A percentile compares a stretch with the other conserved stretches of the same genome.
Conservation (phyloP, 768 basidiomycete species). For the Xerocomus spinulosus region DNA sequence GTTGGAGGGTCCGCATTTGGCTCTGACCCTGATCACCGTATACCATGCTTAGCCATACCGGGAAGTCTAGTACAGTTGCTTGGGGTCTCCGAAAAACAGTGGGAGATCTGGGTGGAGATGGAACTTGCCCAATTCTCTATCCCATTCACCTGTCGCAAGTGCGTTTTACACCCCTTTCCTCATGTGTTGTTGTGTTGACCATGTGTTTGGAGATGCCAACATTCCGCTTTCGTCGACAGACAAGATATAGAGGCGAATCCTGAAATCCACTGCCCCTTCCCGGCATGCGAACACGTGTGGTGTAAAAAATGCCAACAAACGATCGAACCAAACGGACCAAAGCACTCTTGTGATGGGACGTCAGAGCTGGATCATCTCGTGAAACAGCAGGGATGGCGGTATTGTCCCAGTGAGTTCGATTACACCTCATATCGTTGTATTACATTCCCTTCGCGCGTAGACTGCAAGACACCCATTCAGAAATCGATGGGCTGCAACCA, state of each 20-base stretch:
- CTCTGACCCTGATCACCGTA: neutral
- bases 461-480: constrained; percentile 47
- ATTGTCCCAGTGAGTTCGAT: constrained; percentile 48
- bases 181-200: neutral
- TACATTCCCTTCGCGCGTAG: constrained; percentile 16
- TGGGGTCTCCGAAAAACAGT: constrained; percentile 43
- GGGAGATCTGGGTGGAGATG: constrained; percentile 42
- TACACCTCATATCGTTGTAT: neutral
- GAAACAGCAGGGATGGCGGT: constrained; percentile 53
- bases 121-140: constrained; percentile 41
- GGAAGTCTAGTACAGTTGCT: constrained; percentile 36
- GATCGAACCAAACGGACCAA: constrained; percentile 30
- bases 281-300: constrained; percentile 49
- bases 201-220: constrained; percentile 39
- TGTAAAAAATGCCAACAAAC: constrained; percentile 54
- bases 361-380: constrained; percentile 50
- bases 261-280: constrained; percentile 47
- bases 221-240: constrained; percentile 49
- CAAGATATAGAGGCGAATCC: constrained; percentile 38
- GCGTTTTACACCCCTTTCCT: constrained; percentile 6
- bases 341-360: constrained; percentile 56
- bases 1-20: neutral
- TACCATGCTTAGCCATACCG: constrained; percentile 33
- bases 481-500: constrained; percentile 54
- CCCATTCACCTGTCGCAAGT: constrained; percentile 49